These are phyloP conservation scores for Lasiodiplodia gonubiensis DNA, from an alignment of 2,329 filamentous ascomycete species.

Conservation along the genomic window DNA sequence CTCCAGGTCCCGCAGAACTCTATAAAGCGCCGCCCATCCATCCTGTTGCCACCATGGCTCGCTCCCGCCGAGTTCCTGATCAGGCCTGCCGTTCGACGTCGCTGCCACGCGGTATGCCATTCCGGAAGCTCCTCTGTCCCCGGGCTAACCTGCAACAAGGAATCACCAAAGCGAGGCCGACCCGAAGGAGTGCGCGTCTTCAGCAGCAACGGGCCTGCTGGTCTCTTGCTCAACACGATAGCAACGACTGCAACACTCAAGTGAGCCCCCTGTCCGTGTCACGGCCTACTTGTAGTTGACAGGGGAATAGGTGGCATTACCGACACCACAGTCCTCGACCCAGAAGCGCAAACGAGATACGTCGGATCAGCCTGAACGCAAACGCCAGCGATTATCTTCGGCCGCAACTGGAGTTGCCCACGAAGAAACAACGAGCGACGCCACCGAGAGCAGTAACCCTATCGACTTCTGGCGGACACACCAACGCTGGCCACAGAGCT, in stretches of 20 bases:
- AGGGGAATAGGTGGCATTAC: background rate
- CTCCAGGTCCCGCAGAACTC: too few relatives aligned
- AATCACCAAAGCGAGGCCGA: background rate
- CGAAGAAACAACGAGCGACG: too few relatives aligned
- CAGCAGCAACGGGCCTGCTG: background rate
- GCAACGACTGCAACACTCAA: background rate
- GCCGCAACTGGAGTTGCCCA: too few relatives aligned
- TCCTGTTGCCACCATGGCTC: background rate
- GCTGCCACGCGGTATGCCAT: background rate
- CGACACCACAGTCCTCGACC: background rate
- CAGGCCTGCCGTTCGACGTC: background rate
- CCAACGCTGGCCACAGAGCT: background rate
- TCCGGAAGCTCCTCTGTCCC: too few relatives aligned
- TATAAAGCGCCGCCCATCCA: background rate
- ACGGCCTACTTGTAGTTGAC: background rate
- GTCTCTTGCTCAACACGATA: background rate
- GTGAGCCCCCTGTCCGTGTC: background rate
- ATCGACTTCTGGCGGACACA: slow-evolving; percentile 21
- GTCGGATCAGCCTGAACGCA: background rate
- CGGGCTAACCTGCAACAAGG: too few relatives aligned
- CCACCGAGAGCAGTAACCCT: background rate
- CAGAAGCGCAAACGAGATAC: background rate
- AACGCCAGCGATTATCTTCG: background rate
- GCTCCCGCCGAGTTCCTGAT: background rate
- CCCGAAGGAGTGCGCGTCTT: background rate